Evolutionary conservation across 768 basidiomycete genomes (phyloP).

Genomic region (Amanita muscaria): DNA sequence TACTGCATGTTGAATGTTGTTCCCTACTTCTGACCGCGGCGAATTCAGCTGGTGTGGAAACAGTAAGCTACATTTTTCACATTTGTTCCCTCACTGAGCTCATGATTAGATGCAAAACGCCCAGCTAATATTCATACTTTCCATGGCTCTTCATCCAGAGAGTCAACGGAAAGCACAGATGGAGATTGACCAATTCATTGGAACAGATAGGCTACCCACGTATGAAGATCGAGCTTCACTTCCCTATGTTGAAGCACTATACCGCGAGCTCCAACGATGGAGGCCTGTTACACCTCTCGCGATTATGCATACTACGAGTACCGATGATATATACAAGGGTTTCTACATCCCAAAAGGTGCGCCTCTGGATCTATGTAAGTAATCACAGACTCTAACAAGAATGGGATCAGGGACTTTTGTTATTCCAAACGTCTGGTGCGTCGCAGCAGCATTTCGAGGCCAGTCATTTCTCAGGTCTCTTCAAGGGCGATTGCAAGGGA

Average conservation of each 20-base stretch:
- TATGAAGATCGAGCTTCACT: constrained; percentile 2
- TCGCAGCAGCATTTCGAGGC: too few species aligned
- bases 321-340: constrained; percentile 7
- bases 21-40: too few species aligned
- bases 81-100: neutral
- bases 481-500: constrained; percentile 3
- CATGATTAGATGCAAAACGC: neutral
- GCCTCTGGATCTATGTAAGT: neutral
- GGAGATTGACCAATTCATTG: constrained; percentile 12
- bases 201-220: constrained; percentile 9
- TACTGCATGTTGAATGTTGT: too few species aligned
- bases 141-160: constrained; percentile 8
- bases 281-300: neutral
- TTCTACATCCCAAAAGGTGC: constrained; percentile 6
- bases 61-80: neutral
- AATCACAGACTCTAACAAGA: too few species aligned
- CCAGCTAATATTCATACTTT: neutral
- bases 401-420: too few species aligned
- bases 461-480: neutral
- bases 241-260: constrained; percentile 2
- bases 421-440: too few species aligned
- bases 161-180: constrained; percentile 9
- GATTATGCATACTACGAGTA: neutral
- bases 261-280: constrained; percentile 4
- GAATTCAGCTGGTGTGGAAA: neutral